phyloP scores from a whole-genome alignment of 768 basidiomycete genomes.

The Leccinum boreale region DNA sequence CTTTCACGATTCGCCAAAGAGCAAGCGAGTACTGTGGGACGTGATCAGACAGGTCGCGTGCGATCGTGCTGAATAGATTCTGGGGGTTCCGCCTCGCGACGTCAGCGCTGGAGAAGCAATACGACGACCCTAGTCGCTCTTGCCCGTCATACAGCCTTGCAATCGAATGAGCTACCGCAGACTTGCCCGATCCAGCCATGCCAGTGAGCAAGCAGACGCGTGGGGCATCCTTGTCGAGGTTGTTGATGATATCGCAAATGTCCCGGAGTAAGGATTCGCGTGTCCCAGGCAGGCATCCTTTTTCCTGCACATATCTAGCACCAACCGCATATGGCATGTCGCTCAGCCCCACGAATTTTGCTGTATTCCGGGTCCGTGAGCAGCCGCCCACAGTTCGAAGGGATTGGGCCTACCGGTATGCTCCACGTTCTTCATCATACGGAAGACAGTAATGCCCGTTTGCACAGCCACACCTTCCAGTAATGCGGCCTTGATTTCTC shows the following conservation, averaged over 20 bases:
- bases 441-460: not conserved
- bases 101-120: not conserved
- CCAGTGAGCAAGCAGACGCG: not conserved
- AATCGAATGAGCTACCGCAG: not conserved
- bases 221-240: not conserved
- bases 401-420: not conserved
- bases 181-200: not conserved
- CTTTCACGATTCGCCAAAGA: not conserved
- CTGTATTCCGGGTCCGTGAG: not conserved
- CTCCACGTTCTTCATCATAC: not conserved
- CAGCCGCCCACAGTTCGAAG: not conserved
- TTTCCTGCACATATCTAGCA: not conserved
- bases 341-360: not conserved
- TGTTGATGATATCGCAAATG: not conserved
- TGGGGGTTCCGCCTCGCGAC: not conserved
- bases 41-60: not conserved
- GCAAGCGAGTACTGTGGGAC: not conserved
- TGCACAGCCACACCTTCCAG: not conserved
- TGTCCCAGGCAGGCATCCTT: not conserved
- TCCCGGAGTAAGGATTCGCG: not conserved
- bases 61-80: not conserved
- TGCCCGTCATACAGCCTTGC: not conserved
- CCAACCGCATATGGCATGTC: not conserved
- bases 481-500: not conserved
- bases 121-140: not conserved